These are phyloP conservation scores for Aureobasidium melanogenum DNA, from an alignment of 2,329 filamentous ascomycete species.

Conservation along the genomic window DNA sequence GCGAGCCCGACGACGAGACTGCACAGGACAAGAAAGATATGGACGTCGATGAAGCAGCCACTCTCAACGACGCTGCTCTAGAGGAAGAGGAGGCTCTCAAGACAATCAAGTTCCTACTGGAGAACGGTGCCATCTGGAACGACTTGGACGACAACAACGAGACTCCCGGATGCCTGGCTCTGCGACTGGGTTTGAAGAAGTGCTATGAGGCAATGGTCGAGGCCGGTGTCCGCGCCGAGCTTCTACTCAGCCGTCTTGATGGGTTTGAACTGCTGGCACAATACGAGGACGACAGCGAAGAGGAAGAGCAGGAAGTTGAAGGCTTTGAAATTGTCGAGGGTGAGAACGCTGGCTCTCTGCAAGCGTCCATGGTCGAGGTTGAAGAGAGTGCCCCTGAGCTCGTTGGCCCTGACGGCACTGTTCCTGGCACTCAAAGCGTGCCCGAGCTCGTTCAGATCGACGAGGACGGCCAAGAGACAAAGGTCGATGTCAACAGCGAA, in stretches of 20 bases:
- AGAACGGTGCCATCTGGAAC: constrained; percentile 95
- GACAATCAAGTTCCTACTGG: constrained; percentile 66
- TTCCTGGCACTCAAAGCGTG: constrained; percentile 13
- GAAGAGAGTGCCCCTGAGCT: constrained; percentile 12
- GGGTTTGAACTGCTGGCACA: constrained; percentile 67
- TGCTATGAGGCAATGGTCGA: constrained; percentile 80
- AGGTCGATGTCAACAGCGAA: constrained; percentile 33
- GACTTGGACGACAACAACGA: constrained; percentile 79
- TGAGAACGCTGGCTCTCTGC: not conserved
- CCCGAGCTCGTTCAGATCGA: constrained; percentile 20
- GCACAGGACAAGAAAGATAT: constrained; percentile 19
- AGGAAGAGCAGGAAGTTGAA: constrained; percentile 22
- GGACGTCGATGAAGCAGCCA: constrained; percentile 24
- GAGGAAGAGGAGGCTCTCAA: constrained; percentile 53
- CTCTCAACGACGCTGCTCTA: constrained; percentile 24
- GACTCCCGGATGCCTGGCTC: constrained; percentile 83
- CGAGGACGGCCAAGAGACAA: constrained; percentile 19
- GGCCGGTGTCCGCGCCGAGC: constrained; percentile 81
- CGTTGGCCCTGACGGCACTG: constrained; percentile 17
- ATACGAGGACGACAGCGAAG: constrained; percentile 42
- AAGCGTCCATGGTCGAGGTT: constrained; percentile 12
- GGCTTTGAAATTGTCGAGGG: constrained; percentile 12
- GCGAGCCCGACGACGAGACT: constrained; percentile 35
- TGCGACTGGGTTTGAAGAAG: constrained; percentile 54
- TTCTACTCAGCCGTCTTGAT: constrained; percentile 73